Percentiles rank a stretch among this genome's conserved stretches.
These are phyloP conservation scores for Ganoderma lucidum DNA, from an alignment of 1,284 basidiomycete genomes.

Conservation along the genomic window DNA sequence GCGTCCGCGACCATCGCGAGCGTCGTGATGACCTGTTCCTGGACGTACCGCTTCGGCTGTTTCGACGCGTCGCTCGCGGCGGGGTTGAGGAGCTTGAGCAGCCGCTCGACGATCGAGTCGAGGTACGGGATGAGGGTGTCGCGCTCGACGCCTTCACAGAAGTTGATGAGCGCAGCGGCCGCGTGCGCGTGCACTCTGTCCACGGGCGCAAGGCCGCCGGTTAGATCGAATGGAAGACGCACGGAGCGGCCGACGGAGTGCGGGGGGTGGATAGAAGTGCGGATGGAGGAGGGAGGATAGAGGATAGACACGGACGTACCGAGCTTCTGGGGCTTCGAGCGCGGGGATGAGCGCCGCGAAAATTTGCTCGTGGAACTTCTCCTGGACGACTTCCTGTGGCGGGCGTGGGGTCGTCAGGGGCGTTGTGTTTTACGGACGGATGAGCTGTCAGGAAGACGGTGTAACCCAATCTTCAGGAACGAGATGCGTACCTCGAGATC, in stretches of 20 bases:
- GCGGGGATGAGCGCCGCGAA: conserved; percentile 77
- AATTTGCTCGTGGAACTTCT: conserved; percentile 70
- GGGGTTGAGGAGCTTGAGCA: conserved; percentile 71
- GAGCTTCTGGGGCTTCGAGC: conserved; percentile 77
- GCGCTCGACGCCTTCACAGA: conserved; percentile 84
- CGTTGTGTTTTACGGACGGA: neutral
- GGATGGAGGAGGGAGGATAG: neutral
- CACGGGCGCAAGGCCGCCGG: neutral
- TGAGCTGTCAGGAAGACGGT: neutral
- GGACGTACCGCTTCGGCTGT: conserved; percentile 66
- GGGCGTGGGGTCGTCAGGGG: neutral
- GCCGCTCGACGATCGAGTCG: conserved; percentile 76
- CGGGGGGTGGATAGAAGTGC: neutral
- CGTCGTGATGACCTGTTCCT: conserved; percentile 86
- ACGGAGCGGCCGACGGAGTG: neutral
- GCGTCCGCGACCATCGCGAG: conserved; percentile 87
- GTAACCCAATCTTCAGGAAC: conserved; percentile 1
- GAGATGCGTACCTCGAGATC: conserved; percentile 71
- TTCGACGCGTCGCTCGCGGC: conserved; percentile 43
- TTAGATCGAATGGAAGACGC: conserved; percentile 1
- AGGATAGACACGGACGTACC: conserved; percentile 50
- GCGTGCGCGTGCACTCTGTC: conserved; percentile 84
- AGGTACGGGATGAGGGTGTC: conserved; percentile 78
- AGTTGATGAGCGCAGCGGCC: conserved; percentile 87
- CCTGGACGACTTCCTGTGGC: conserved; percentile 76